Base-by-base conservation (phyloP, 345 rosid genomes). In the Eucalyptus erythrocorys region DNA sequence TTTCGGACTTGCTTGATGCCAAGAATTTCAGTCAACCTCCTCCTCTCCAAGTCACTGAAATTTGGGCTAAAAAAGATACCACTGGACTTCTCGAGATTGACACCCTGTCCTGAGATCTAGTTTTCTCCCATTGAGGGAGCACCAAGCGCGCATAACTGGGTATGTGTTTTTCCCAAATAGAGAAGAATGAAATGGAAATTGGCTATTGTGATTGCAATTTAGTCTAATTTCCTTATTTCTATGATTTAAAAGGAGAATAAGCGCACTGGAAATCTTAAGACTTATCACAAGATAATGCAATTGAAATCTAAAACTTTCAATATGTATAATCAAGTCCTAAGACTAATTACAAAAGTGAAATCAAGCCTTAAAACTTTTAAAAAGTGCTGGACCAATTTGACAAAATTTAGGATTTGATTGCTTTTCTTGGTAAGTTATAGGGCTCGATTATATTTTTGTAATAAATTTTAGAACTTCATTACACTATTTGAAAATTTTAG, bases 391-490 rank as follows among this genome's bases (percentile, higher is more conserved):
- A 51, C 24, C 24, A 19, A 51, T 51, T 51, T 55, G 3, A 55
- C 5, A 55, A 55, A 10, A 0, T 55, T 55, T 55, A 55, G 5
- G 12, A 55, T 24, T 55, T 24, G 27, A 55, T 55, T 55, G 12
- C 27, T 24, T 55, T 55, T 55, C 12, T 55, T 55, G 1, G 1
- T 22, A 55, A 55, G 61, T 55, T 55, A 8, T 24, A 55, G 3
- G 6, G 27, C 3, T 55, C 6, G 1, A 55, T 55, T 55, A 55
- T 55, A 55, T 30, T 55, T 55, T 55, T 8, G 0, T 24, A 8
- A 55, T 0, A 55, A 22, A 24, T 22, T 55, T 55, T 53, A 53
- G 3, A 0, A 53, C 1, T 53, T 53, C 26, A 9, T 22, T 55
- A 55, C 11, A 55, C 6, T 0, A 8, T 53, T 0, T 59, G 13